phyloP scores from a whole-genome alignment of 2,329 filamentous ascomycete species.

The Sarocladiaceae sp. region DNA sequence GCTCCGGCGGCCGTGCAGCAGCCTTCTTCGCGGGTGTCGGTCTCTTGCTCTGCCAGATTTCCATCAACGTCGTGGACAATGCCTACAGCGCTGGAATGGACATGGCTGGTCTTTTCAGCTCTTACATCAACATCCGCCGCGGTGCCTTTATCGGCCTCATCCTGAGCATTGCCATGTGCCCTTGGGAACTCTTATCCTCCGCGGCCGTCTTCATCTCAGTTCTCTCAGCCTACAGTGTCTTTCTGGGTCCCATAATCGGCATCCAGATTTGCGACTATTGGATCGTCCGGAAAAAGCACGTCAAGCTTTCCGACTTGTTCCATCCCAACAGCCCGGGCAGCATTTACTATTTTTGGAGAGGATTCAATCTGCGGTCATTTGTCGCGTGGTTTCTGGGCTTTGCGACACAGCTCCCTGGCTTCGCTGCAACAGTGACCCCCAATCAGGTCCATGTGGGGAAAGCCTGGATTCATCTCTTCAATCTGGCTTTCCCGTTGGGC shows the following conservation, averaged over 20 bases:
- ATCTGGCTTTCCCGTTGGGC: conserved; percentile 25
- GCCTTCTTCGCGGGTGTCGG: conserved; percentile 25
- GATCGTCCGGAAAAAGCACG: conserved; percentile 29
- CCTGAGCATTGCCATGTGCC: conserved; percentile 28
- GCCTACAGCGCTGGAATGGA: conserved; percentile 26
- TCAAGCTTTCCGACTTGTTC: conserved; percentile 39
- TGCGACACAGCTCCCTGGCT: conserved; percentile 19
- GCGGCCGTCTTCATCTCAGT: conserved; percentile 25
- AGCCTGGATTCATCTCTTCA: conserved; percentile 22
- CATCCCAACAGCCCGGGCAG: conserved; percentile 35
- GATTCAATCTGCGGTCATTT: conserved; percentile 29
- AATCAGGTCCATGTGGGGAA: conserved; percentile 17
- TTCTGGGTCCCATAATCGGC: conserved; percentile 36
- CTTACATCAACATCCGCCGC: conserved; percentile 26
- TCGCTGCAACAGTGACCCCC: conserved; percentile 19
- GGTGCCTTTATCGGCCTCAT: conserved; percentile 25
- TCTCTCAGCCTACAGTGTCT: conserved; percentile 28
- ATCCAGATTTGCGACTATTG: conserved; percentile 37
- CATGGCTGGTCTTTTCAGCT: conserved; percentile 23
- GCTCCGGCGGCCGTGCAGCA: conserved; percentile 23
- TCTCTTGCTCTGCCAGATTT: conserved; percentile 35
- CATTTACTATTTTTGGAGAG: conserved; percentile 24
- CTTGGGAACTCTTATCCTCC: conserved; percentile 29
- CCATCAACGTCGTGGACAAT: conserved; percentile 25
- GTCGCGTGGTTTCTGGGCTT: conserved; percentile 22